Base-by-base conservation (phyloP, 2,329 filamentous ascomycete species). In the Verticillium nubilum region DNA sequence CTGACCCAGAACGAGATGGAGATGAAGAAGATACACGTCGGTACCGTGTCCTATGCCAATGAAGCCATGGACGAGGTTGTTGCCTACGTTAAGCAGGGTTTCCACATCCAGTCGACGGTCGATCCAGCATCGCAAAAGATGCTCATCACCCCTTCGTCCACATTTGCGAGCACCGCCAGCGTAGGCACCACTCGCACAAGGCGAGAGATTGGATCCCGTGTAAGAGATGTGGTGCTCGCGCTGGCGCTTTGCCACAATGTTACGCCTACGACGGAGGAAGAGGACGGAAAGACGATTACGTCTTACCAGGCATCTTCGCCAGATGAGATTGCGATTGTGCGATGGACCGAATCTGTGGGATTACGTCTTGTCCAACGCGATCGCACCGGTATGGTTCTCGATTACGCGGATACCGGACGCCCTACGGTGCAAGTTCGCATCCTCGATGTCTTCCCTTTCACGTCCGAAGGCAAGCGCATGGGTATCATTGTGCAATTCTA, bases 1-100 rank as follows among this genome's bases (percentile, higher is more conserved):
- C 75, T 99, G 61, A 99, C 95, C 0, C 92, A 98, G 67, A 99
- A 99, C 69, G 92, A 97, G 69, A 97, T 97, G 93, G 94, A 97
- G 70, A 89, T 99, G 83, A 97, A 96, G 72, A 99, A 99, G 75
- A 94, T 99, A 5, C 96, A 99, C 69, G 91, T 99, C 58, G 95
- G 96, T 10, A 99, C 95, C 10, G 95, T 98, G 1, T 98, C 94
- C 1, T 99, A 99, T 69, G 95, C 94, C 33, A 97, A 97, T 67
- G 95, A 99, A 70, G 94, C 95, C 10, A 99, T 99, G 95, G 95
- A 98, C 66, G 96, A 99, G 76, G 95, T 99, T 13, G 79, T 86
- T 13, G 84, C 90, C 0, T 97, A 97, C 70, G 84, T 99, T 56
- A 87, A 84, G 63, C 93, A 97, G 72, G 91, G 89, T 5, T 97